A percentile compares a stretch with the other conserved stretches of the same genome.
These are phyloP conservation scores for Talaromyces pinophilus DNA, from an alignment of 2,329 filamentous ascomycete genomes.

Conservation along the genomic window DNA sequence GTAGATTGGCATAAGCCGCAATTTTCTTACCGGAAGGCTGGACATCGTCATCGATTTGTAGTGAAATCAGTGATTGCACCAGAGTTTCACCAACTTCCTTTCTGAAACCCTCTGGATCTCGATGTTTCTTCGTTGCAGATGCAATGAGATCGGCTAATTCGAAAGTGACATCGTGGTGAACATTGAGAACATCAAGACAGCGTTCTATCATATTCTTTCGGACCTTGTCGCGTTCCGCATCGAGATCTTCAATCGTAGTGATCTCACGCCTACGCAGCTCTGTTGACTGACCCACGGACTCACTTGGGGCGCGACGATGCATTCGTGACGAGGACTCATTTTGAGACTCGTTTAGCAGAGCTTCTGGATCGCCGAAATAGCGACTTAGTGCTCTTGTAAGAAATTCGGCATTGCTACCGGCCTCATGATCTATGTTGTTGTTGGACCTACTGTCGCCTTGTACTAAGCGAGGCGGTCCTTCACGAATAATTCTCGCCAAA, in stretches of 20 bases:
- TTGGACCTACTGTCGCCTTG: slow-evolving; percentile 25
- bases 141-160: slow-evolving; percentile 86
- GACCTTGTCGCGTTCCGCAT: slow-evolving; percentile 71
- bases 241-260: slow-evolving; percentile 72
- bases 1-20: slow-evolving; percentile 85
- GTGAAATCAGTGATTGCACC: slow-evolving; percentile 75
- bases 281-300: slow-evolving; percentile 28
- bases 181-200: slow-evolving; percentile 84
- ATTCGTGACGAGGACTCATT: slow-evolving; percentile 30
- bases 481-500: slow-evolving; percentile 39
- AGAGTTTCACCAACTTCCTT: slow-evolving; percentile 80
- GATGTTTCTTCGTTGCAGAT: slow-evolving; percentile 65
- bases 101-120: slow-evolving; percentile 59
- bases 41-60: slow-evolving; percentile 60
- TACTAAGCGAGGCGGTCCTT: slow-evolving; percentile 27
- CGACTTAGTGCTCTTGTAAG: slow-evolving; percentile 48
- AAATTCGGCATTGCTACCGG: slow-evolving; percentile 38
- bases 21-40: slow-evolving; percentile 66
- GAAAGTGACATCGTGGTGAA: slow-evolving; percentile 84
- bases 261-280: slow-evolving; percentile 36
- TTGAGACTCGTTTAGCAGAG: slow-evolving; percentile 29
- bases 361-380: slow-evolving; percentile 39
- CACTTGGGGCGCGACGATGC: slow-evolving; percentile 27
- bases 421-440: slow-evolving; percentile 33
- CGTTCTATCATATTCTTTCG: slow-evolving; percentile 80